Percentiles rank a stretch among this genome's conserved stretches.
These are phyloP conservation scores for Porphyrellus cyaneotinctus DNA, from an alignment of 768 basidiomycete genomes.

Conservation along the genomic window DNA sequence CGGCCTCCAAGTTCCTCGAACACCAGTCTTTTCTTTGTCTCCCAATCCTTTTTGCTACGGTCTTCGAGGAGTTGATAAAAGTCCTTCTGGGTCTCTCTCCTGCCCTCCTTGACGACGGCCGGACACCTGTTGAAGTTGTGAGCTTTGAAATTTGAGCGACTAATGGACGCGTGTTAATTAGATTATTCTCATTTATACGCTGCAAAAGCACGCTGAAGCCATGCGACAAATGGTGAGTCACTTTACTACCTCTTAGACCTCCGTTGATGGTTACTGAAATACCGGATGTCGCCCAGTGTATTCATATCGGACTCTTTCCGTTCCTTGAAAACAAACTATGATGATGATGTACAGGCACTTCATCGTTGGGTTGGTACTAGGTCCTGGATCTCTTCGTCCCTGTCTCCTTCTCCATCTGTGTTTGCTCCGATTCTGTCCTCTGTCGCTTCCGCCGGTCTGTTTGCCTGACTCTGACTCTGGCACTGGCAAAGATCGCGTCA, in stretches of 20 bases:
- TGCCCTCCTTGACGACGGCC: constrained; percentile 88
- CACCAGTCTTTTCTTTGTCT: constrained; percentile 82
- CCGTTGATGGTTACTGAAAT: too few species aligned
- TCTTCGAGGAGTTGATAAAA: constrained; percentile 81
- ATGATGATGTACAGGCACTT: constrained; percentile 9
- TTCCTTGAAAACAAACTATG: constrained; percentile 17
- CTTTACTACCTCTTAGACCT: constrained; percentile 27
- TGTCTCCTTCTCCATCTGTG: too few species aligned
- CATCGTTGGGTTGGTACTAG: constrained; percentile 30
- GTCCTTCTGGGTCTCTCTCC: constrained; percentile 78
- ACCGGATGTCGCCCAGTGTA: constrained; percentile 75
- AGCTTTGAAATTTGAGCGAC: not conserved
- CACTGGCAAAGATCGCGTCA: not conserved
- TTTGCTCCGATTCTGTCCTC: constrained; percentile 28
- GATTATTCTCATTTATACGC: constrained; percentile 89
- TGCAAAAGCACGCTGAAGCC: constrained; percentile 67
- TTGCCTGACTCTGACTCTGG: constrained; percentile 33
- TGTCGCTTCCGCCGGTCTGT: constrained; percentile 26
- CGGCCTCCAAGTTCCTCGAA: constrained; percentile 86
- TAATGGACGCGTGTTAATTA: constrained; percentile 34
- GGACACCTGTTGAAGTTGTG: not conserved
- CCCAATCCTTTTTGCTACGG: constrained; percentile 78
- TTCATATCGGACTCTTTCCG: not conserved
- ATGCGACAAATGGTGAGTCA: constrained; percentile 67
- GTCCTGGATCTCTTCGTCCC: constrained; percentile 23